phyloP scores from a whole-genome alignment of 1,139 yeast species.

The Candida tetrigidarum region DNA sequence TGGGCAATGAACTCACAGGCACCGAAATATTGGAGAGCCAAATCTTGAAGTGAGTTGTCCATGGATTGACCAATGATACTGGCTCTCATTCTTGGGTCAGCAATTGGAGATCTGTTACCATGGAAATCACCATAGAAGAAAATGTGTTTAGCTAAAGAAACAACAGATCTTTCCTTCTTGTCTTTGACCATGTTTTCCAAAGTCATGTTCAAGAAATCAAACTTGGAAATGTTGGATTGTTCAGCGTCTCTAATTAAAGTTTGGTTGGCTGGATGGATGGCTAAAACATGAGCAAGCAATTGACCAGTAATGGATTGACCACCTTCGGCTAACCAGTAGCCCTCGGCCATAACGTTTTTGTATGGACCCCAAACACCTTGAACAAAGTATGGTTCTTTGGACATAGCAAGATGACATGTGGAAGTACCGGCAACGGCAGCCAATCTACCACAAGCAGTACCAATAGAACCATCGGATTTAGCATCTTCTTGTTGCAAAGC shows the following conservation, averaged over 20 bases:
- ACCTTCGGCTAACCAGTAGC: conserved; percentile 97
- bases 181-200: conserved; percentile 70
- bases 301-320: conserved; percentile 99
- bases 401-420: conserved; percentile 92
- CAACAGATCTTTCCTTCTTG: conserved; percentile 66
- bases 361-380: conserved; percentile 99
- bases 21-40: conserved; percentile 85
- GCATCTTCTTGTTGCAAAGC: conserved; percentile 40
- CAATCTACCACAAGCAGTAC: conserved; percentile 75
- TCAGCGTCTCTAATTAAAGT: conserved; percentile 68
- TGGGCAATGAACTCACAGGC: conserved; percentile 98
- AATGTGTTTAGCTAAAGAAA: conserved; percentile 78
- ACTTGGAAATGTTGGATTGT: conserved; percentile 70
- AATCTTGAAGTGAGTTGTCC: conserved; percentile 83
- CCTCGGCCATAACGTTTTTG: conserved; percentile 86
- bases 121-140: conserved; percentile 96
- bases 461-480: conserved; percentile 44
- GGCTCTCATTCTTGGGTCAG: conserved; percentile 95
- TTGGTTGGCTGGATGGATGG: conserved; percentile 86
- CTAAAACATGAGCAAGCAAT: conserved; percentile 83
- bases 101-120: conserved; percentile 96
- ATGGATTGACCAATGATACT: conserved; percentile 89
- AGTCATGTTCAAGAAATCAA: conserved; percentile 78
- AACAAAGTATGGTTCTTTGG: conserved; percentile 84
- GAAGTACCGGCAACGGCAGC: conserved; percentile 99